Evolutionary conservation across 129 eudicot species (phyloP).

Genomic region (Centella asiatica): DNA sequence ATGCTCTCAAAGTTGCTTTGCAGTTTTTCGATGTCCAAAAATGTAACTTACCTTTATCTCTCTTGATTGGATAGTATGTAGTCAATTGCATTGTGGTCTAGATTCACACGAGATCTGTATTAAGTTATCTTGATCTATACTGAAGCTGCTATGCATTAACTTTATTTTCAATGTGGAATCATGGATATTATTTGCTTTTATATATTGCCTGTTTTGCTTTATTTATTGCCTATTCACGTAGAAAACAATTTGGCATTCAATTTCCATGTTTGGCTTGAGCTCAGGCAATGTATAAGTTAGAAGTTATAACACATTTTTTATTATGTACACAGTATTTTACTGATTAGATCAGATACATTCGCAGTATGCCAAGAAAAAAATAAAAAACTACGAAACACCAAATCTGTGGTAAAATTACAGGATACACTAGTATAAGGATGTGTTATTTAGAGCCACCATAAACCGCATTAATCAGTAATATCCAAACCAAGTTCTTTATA

Average conservation of each 20-base stretch:
- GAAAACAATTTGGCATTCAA: not conserved
- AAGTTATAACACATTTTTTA: no score
- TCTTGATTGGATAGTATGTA: not conserved
- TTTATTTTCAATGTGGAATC: not conserved
- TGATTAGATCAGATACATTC: not conserved
- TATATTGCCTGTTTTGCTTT: not conserved
- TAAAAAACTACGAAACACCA: no score
- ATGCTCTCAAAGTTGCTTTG: conserved; percentile 66
- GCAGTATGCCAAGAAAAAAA: not conserved
- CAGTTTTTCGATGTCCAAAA: conserved; percentile 84
- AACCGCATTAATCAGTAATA: no score
- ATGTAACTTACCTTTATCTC: conserved; percentile 23
- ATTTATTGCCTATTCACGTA: no score
- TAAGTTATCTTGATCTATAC: not conserved
- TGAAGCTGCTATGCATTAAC: not conserved
- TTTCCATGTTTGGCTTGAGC: not conserved
- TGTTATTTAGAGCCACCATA: not conserved
- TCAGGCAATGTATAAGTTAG: no score
- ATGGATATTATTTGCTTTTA: not conserved
- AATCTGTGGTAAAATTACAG: not conserved
- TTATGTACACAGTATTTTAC: no score
- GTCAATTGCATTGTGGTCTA: not conserved
- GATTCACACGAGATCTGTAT: not conserved
- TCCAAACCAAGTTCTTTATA: no score
- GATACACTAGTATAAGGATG: not conserved